Evolutionary conservation across 1,284 basidiomycete species (phyloP).

Genomic region (Ceraceosorus bombacis): DNA sequence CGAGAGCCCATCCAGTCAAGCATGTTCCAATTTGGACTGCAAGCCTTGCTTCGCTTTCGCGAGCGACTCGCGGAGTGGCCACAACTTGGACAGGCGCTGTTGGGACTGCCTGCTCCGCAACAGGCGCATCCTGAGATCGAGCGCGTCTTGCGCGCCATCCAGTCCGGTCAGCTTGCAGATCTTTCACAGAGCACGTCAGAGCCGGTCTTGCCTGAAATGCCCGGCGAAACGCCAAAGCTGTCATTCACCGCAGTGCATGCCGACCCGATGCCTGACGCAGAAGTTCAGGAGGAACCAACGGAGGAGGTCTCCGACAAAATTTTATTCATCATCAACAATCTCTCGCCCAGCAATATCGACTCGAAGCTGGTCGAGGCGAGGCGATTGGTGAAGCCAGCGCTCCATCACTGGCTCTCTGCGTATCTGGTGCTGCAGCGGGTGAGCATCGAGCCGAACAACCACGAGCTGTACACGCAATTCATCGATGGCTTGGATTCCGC

Average conservation of each 20-base stretch:
- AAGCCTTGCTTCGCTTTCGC: constrained; percentile 82
- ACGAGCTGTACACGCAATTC: constrained; percentile 86
- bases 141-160: constrained; percentile 30
- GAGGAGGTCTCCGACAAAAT: constrained; percentile 89
- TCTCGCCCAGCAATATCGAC: constrained; percentile 89
- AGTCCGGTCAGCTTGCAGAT: constrained; percentile 16
- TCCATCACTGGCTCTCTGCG: constrained; percentile 80
- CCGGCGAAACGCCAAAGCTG: constrained; percentile 41
- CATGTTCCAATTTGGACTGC: constrained; percentile 89
- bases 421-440: constrained; percentile 95
- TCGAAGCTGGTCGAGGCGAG: constrained; percentile 51
- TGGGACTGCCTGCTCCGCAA: constrained; percentile 76
- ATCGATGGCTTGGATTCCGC: constrained; percentile 62
- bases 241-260: constrained; percentile 50
- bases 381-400: constrained; percentile 30
- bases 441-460: constrained; percentile 94
- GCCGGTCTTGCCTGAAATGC: constrained; percentile 6
- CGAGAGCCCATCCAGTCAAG: constrained; percentile 70
- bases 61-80: constrained; percentile 85
- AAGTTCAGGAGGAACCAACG: constrained; percentile 56
- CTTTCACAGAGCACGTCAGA: constrained; percentile 1
- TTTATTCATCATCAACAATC: constrained; percentile 95
- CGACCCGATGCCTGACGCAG: constrained; percentile 42
- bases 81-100: constrained; percentile 78
- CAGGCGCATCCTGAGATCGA: constrained; percentile 80